Evolutionary conservation across 2,329 filamentous ascomycete genomes (phyloP), one percentile per base, ranked within the genome.

Genomic region (Colletotrichum orbiculare): DNA sequence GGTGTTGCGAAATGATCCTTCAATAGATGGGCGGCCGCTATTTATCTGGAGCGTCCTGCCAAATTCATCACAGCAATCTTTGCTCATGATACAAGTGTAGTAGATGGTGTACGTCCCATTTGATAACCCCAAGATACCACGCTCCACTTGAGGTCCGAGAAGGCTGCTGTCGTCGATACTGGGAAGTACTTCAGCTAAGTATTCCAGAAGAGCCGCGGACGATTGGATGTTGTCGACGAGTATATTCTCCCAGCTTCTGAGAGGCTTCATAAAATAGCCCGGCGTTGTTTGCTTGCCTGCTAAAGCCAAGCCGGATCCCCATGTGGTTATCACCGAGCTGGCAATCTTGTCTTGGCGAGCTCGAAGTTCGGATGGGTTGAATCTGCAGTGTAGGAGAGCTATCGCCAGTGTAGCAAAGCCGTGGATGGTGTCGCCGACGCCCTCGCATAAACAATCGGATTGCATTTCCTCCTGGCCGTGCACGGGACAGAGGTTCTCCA

Each of bases 291-390:
- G 4, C 4, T 4, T 25, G 25, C 25, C 25, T 25, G 25, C 25
- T 25, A 25, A 25, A 25, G 25, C 25, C 25, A 25, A 45, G 6
- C 13, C 13, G 38, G 11, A 6, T n/a, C 34, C 39, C 42, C 34
- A 56, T 2, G 2, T 1, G 1, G 35, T 57, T 1, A 6, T 2
- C 1, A 1, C 0, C 2, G 10, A 5, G n/a, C 8, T 37, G 1
- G 11, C 7, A 12, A 57, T 12, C 1, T 48, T n/a, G 9, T 2
- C 2, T 0, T 17, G 35, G 1, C 35, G 8, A 2, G 49, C 17
- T 34, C 35, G 13, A 13, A 49, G 5, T 10, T 48, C 12, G 1
- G 17, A 25, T 8, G 12, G 3, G 2, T 57, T 37, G 3, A 57
- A 57, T 4, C 7, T 42, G 9, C 54, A 57, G 2, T 46, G n/a